phyloP scores from a whole-genome alignment of 139 green algal genomes.

The Yamagishiella unicocca region DNA sequence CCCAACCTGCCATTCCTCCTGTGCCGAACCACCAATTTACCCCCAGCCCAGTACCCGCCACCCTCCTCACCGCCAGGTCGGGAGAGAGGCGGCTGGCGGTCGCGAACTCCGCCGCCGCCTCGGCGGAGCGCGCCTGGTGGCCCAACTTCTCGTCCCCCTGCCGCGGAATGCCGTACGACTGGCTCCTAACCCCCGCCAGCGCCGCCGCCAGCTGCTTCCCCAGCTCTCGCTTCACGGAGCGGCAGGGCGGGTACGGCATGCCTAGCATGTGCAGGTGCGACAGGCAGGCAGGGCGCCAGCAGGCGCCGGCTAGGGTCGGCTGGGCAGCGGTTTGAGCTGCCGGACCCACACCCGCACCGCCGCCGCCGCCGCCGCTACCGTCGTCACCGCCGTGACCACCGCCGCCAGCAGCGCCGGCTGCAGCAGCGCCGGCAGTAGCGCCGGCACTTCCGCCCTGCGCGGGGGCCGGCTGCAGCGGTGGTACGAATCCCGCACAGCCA shows the following conservation, averaged over 20 bases:
- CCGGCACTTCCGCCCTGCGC: neutral
- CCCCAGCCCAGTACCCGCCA: neutral
- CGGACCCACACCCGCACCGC: too few species aligned
- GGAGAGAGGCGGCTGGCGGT: neutral
- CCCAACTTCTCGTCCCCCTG: neutral
- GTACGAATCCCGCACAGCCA: neutral
- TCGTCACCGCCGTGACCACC: neutral
- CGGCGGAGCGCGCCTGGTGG: neutral
- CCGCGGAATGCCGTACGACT: neutral
- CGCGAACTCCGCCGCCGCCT: neutral
- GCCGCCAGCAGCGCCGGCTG: neutral
- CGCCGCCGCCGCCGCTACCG: neutral
- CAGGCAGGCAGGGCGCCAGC: constrained; percentile 9
- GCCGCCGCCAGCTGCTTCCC: neutral
- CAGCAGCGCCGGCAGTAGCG: neutral
- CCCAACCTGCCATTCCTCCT: too few species aligned
- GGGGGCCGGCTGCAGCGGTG: neutral
- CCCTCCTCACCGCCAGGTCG: constrained; percentile 2
- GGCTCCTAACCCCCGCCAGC: neutral
- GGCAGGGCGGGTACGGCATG: constrained; percentile 19
- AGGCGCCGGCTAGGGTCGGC: neutral
- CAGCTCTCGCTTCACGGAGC: neutral
- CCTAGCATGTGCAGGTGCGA: constrained; percentile 5
- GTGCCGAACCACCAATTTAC: too few species aligned
- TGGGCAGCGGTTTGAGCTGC: neutral